Conservation (phyloP, 2,329 filamentous ascomycete species). For the Hypoxylon sp. region DNA sequence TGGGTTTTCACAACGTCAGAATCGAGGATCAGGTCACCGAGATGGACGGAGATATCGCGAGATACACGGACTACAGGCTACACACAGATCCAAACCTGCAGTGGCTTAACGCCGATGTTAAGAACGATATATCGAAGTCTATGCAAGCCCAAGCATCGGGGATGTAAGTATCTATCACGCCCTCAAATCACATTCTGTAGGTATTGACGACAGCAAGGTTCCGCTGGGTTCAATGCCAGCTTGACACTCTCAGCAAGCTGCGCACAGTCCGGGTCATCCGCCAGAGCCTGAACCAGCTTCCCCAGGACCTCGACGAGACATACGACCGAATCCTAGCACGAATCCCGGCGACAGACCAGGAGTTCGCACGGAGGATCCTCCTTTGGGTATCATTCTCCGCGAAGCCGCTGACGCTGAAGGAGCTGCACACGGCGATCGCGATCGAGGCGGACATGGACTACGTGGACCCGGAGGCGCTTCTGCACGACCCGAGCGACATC, state of each 20-base stretch:
- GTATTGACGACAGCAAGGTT: conserved; percentile 12
- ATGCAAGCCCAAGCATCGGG: neutral
- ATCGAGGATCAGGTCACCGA: conserved; percentile 11
- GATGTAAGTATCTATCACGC: conserved; percentile 1
- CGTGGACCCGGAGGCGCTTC: conserved; percentile 17
- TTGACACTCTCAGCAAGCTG: conserved; percentile 10
- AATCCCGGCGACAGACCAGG: neutral
- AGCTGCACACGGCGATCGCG: conserved; percentile 20
- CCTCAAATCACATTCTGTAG: neutral
- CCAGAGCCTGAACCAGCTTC: conserved; percentile 1
- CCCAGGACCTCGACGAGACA: conserved; percentile 11
- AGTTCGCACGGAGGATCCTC: conserved; percentile 12
- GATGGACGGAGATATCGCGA: conserved; percentile 11
- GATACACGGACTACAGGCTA: conserved; percentile 7
- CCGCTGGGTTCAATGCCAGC: conserved; percentile 24
- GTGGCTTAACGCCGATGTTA: conserved; percentile 10
- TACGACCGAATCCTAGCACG: conserved; percentile 10
- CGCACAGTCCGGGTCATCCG: conserved; percentile 15
- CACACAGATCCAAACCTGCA: conserved; percentile 11
- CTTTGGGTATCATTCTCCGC: conserved; percentile 18
- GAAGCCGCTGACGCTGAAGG: conserved; percentile 12
- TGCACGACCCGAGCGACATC: conserved; percentile 16
- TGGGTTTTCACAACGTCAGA: conserved; percentile 2
- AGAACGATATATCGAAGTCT: neutral
- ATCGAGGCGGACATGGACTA: conserved; percentile 2